These are phyloP conservation scores for Capsicum pubescens DNA, from an alignment of 257 asterid species.

Conservation along the genomic window DNA sequence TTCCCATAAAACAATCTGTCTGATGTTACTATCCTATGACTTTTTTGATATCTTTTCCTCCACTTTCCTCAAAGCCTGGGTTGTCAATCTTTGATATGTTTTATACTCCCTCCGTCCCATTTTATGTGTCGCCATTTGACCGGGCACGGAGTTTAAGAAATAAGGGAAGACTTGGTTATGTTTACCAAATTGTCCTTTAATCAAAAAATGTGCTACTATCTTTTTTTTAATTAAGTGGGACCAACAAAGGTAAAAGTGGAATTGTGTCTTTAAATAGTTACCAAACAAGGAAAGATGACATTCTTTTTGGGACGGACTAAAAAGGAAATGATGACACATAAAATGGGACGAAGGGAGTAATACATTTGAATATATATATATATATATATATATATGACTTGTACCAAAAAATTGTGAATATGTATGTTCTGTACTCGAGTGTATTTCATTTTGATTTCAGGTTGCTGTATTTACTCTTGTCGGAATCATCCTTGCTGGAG, in stretches of 20 bases:
- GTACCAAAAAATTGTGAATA: not conserved
- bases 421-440: not conserved
- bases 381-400: not conserved
- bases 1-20: not conserved
- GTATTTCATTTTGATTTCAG: conserved; percentile 44
- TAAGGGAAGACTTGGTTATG: too few species aligned
- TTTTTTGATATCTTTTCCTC: not conserved
- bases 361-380: not conserved
- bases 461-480: conserved; percentile 72
- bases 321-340: too few species aligned
- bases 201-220: too few species aligned
- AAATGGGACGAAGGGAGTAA: too few species aligned
- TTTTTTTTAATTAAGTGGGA: too few species aligned
- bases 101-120: not conserved
- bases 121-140: too few species aligned
- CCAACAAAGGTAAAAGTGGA: too few species aligned
- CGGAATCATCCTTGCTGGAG: conserved; percentile 82
- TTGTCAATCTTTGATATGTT: not conserved
- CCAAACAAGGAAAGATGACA: too few species aligned
- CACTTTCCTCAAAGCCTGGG: not conserved
- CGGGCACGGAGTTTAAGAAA: too few species aligned
- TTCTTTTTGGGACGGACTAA: too few species aligned
- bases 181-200: too few species aligned
- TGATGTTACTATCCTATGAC: not conserved
- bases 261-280: too few species aligned